Evolutionary conservation across 139 green algal genomes (phyloP).

Genomic region (Astrephomene gubernaculifera): DNA sequence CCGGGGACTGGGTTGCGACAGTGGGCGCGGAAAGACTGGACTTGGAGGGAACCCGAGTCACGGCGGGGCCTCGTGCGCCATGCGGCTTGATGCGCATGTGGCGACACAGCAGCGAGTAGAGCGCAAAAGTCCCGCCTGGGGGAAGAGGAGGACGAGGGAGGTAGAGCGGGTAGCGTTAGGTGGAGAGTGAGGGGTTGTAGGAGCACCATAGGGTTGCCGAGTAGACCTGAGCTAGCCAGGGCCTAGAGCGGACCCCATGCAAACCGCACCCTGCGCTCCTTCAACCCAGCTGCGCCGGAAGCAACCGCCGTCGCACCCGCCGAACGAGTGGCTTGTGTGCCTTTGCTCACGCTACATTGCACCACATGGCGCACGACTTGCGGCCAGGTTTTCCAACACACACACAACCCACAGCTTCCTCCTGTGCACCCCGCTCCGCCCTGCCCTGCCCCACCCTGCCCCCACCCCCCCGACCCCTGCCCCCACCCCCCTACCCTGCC

Average conservation of each 20-base stretch:
- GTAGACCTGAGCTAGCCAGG: too few species aligned
- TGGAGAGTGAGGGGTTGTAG: background rate
- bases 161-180: background rate
- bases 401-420: too few species aligned
- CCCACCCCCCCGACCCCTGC: background rate
- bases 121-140: slow-evolving; percentile 82
- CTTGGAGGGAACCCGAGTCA: too few species aligned
- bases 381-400: background rate
- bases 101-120: slow-evolving; percentile 77
- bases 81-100: slow-evolving; percentile 52
- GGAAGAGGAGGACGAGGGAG: background rate
- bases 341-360: too few species aligned
- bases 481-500: slow-evolving; percentile 63
- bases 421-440: background rate
- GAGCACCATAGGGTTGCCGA: too few species aligned
- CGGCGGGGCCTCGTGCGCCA: slow-evolving; percentile 1
- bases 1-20: background rate
- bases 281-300: too few species aligned
- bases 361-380: background rate
- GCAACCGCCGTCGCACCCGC: too few species aligned
- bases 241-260: too few species aligned
- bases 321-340: too few species aligned
- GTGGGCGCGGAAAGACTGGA: too few species aligned
- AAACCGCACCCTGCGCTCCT: too few species aligned
- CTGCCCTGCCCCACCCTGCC: background rate